Evolutionary conservation across 768 basidiomycete species (phyloP), one percentile per base, ranked within the genome.

Genomic region (Amanita exitialis): DNA sequence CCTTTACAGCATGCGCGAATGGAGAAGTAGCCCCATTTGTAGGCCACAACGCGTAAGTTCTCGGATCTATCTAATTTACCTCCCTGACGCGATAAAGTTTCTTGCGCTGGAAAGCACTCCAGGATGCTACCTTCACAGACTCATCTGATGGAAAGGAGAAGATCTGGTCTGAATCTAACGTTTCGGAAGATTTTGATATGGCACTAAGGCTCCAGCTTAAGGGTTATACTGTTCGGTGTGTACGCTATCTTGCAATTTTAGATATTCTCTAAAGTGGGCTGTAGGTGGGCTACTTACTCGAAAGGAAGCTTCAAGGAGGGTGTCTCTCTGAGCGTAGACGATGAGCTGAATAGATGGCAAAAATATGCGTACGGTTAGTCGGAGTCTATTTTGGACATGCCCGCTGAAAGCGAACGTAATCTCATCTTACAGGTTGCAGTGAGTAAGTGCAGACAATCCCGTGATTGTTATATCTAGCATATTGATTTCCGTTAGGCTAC

Each of bases 311-410:
- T 93, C 73, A 86, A 92, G 67, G 91, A 95, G 62, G 92, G 92
- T 56, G 91, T 95, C 23, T 86, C 85, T 1, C 72, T 95, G 25
- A 91, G 86, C 3, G 79, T 81, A 56, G 90, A 92, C 52, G 91
- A 94, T 62, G 91, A 95, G 62, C 64, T 93, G 42, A 92, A 91
- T 59, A 67, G 91, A 3, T 95, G 91, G 91, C 88, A 92, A 53
- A 94, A 93, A 54, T 78, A 77, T 56, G 66, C 78, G 46, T 82
- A 65, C 75, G 80, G 72, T 53, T 13, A 28, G 52, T 47, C 5
- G 12, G 7, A 28, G 8, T 18, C 30, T 25, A 21, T 38, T 7
- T 20, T 30, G 5, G 25, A 39, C 16, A n/a, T 15, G 30, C 5
- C 20, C 20, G 30, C 25, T 28, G n/a, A 32, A 9, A 23, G n/a